Percentiles rank a stretch among this genome's conserved stretches.
phyloP scores from a whole-genome alignment of 257 asterid genomes.

The Nicotiana tomentosiformis region DNA sequence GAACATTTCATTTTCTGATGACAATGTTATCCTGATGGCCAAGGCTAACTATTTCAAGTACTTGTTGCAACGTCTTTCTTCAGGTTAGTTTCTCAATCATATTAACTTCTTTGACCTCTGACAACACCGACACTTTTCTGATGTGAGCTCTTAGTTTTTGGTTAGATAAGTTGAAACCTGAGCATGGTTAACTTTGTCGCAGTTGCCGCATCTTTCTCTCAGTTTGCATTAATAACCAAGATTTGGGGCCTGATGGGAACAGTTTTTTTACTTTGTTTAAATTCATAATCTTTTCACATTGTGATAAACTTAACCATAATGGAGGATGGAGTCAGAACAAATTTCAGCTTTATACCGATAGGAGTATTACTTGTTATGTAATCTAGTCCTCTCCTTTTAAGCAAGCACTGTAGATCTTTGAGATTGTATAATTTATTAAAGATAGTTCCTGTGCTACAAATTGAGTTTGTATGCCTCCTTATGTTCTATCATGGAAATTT shows the following conservation, averaged over 20 bases:
- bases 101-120: slow-evolving; percentile 4
- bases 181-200: background rate
- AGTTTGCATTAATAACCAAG: background rate
- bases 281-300: background rate
- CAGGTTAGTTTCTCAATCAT: slow-evolving; percentile 31
- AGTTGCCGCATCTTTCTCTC: background rate
- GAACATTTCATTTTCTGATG: slow-evolving; percentile 58
- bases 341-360: background rate
- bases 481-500: background rate
- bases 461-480: slow-evolving; percentile 6
- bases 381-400: background rate
- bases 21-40: slow-evolving; percentile 60
- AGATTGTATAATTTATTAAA: background rate
- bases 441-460: background rate
- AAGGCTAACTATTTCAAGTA: slow-evolving; percentile 46
- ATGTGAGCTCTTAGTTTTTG: background rate
- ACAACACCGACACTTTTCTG: background rate
- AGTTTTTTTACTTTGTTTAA: background rate
- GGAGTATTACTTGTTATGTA: background rate
- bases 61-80: slow-evolving; percentile 54
- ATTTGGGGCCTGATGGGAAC: background rate
- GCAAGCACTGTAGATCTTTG: background rate
- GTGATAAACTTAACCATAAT: background rate
- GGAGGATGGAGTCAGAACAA: background rate
- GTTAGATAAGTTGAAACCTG: background rate